Percentiles rank a stretch among this genome's conserved stretches.
Evolutionary conservation across 2,329 filamentous ascomycete genomes (phyloP).

Genomic region (Macrophomina tecta): DNA sequence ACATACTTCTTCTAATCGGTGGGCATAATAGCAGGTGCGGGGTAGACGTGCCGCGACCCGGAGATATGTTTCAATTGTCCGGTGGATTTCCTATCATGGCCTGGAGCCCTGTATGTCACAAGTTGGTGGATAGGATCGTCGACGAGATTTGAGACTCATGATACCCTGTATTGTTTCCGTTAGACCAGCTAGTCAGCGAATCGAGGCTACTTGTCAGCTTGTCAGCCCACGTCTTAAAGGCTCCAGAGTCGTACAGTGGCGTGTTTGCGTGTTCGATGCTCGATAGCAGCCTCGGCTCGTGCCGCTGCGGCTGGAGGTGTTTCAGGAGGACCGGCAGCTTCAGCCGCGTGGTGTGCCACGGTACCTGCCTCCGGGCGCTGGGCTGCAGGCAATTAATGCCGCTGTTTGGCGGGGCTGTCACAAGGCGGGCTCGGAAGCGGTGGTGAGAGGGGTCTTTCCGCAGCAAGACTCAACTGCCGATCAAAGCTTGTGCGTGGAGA

Average conservation of each 20-base stretch:
- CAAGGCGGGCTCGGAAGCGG: neutral
- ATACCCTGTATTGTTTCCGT: conserved; percentile 20
- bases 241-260: neutral
- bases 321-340: neutral
- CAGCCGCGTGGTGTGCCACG: neutral
- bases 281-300: conserved; percentile 2
- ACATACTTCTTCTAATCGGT: conserved; percentile 19
- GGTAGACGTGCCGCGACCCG: neutral
- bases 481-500: conserved; percentile 13
- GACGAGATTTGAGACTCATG: conserved; percentile 10
- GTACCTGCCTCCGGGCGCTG: conserved; percentile 3
- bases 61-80: neutral
- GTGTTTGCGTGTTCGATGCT: neutral
- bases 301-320: neutral
- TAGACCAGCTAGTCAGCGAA: conserved; percentile 10
- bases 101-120: conserved; percentile 10
- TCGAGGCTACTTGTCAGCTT: conserved; percentile 1
- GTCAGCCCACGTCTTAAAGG: neutral
- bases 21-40: neutral
- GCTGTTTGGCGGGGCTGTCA: neutral
- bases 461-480: conserved; percentile 13
- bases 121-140: conserved; percentile 16
- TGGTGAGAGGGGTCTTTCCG: neutral
- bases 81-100: conserved; percentile 4
- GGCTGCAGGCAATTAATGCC: conserved; percentile 10